These are phyloP conservation scores for Ustulina deusta DNA, from an alignment of 2,329 filamentous ascomycete species.

Conservation along the genomic window DNA sequence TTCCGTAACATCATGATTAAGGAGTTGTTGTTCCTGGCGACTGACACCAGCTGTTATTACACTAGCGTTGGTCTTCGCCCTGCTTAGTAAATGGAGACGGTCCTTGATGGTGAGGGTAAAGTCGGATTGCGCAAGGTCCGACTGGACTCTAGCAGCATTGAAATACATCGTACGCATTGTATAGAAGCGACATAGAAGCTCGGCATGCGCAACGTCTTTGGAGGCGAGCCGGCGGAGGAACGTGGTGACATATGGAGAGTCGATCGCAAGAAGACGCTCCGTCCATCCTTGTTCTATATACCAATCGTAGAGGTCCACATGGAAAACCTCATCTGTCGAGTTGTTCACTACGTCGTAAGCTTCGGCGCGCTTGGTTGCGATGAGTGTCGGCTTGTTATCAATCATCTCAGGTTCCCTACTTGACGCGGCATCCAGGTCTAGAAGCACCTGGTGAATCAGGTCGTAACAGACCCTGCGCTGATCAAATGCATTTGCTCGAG, in stretches of 20 bases:
- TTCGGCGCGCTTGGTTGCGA: slow-evolving; percentile 83
- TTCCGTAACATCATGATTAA: slow-evolving; percentile 86
- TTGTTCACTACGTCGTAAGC: slow-evolving; percentile 91
- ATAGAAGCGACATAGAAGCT: slow-evolving; percentile 93
- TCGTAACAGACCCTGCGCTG: slow-evolving; percentile 84
- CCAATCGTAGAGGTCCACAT: slow-evolving; percentile 98
- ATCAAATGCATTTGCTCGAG: slow-evolving; percentile 74
- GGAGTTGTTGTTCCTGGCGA: slow-evolving; percentile 83
- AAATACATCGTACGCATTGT: slow-evolving; percentile 86
- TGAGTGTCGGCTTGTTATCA: slow-evolving; percentile 81
- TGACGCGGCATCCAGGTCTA: slow-evolving; percentile 79
- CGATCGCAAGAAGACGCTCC: slow-evolving; percentile 85
- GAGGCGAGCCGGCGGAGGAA: slow-evolving; percentile 84
- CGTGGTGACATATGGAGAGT: slow-evolving; percentile 85
- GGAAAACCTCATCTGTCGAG: slow-evolving; percentile 92
- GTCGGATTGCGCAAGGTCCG: slow-evolving; percentile 83
- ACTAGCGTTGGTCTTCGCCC: slow-evolving; percentile 92
- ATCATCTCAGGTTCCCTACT: slow-evolving; percentile 76
- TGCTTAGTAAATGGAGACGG: slow-evolving; percentile 88
- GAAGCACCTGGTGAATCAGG: slow-evolving; percentile 85
- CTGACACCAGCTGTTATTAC: slow-evolving; percentile 82
- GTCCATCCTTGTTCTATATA: slow-evolving; percentile 88
- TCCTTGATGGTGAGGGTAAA: slow-evolving; percentile 84
- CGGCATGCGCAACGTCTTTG: slow-evolving; percentile 81
- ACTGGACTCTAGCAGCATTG: slow-evolving; percentile 88